Evolutionary conservation across 257 asterid genomes (phyloP), one percentile per base, ranked within the genome.

Genomic region (Thymus quinquecostatus): DNA sequence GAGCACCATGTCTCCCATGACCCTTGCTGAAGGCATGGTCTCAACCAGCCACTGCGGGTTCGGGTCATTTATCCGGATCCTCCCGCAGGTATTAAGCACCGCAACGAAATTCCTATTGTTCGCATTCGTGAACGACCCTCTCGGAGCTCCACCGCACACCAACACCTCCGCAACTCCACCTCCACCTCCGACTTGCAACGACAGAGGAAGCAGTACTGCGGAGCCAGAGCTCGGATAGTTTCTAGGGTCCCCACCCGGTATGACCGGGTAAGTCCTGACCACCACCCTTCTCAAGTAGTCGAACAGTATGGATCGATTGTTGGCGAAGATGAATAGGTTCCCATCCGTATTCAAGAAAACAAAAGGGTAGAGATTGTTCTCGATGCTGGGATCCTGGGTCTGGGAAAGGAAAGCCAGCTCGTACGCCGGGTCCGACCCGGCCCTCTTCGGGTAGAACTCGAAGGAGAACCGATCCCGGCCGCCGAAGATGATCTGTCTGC

Each of bases 1-100:
- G 50, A 80, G 29, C 1, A 84, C 64, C 92, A 86, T 86, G 21
- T 86, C 90, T 0, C 92, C 86, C 90, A 87, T 87, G 78, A 80
- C 82, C 47, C 92, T 70, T 2, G 67, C 77, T 36, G 44, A 10
- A 1, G 88, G 88, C 92, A 87, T 87, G 13, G 77, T 75, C 76
- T 87, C 90, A 81, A 74, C 75, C 28, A n/a, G 75, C 92, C 90
- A 87, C 8, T 75, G 60, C 6, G 89, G 85, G 62, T 77, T 70
- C 57, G 63, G 34, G 48, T 77, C 86, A 2, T 73, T 82, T 64
- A 84, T 69, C 30, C 60, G 50, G 30, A 84, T 69, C 81, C 89
- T 76, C 45, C 81, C 86, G 7, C 89, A 86, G 0, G 89, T 78
- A 57, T 70, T 60, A 7, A 86, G 81, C 14, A 85, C 89, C 11